Base-by-base conservation (phyloP, 2,329 filamentous ascomycete genomes). In the Escovopsis sp. region DNA sequence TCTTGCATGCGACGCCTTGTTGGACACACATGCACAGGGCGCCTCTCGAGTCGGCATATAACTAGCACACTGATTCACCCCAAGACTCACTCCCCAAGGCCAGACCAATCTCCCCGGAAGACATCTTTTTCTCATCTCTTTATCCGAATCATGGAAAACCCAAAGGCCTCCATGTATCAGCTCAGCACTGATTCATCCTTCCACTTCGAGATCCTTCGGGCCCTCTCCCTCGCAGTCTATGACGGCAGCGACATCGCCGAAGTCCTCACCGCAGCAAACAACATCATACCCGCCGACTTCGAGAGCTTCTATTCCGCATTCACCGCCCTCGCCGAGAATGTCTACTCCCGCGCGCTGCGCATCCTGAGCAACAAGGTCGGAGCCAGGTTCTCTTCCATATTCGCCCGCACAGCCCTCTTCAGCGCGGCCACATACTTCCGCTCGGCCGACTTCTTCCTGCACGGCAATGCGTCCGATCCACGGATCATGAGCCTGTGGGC, bases 391-490 rank as follows among this genome's bases (percentile, higher is more conserved):
- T 4, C 27, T 3, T 48, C 48, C n/a, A 43, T 56, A 2, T 55
- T 50, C 1, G 54, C 51, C 2, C 45, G 54, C 2, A 45, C 45
- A 0, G 48, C 53, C 15, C 53, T 47, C 32, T 67, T 68, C 51
- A 57, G 56, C 9, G 59, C 63, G 0, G 53, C 65, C 2, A 57
- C 54, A 2, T 69, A 69, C 51, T 67, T 59, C 46, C 59, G 65
- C 14, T 35, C 46, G 2, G 59, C 66, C 9, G 60, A 62, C 40
- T 67, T 67, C 51, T 68, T 56, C 48, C 52, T 67, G 12, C 59
- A 63, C 40, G 58, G 54, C 11, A 63, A 68, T 48, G 49, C 48
- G 48, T 52, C 45, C 5, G 61, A 69, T 37, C 58, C 64, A 3
- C 56, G 60, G 7, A 61, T 67, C 43, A 54, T 54, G 33, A 45